Conservation (phyloP, 2,329 filamentous ascomycete species). For the Fusarium coicis region DNA sequence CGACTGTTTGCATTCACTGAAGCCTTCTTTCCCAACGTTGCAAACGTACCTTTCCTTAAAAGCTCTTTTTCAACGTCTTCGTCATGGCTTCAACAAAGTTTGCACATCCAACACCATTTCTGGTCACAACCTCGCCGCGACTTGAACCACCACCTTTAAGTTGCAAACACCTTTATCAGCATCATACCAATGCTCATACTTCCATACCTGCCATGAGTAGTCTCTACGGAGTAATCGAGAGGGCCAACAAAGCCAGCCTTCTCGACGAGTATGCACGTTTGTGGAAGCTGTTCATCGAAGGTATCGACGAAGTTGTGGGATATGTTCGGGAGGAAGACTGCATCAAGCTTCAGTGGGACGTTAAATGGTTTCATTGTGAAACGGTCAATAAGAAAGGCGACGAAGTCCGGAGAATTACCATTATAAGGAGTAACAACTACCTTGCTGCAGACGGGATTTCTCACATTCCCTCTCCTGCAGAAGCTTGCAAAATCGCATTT, state of each 20-base stretch:
- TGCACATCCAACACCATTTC: conserved; percentile 21
- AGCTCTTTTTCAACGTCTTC: neutral
- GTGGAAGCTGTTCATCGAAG: conserved; percentile 34
- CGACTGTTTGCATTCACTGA: conserved; percentile 2
- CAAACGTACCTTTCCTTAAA: neutral
- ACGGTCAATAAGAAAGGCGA: neutral
- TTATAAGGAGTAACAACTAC: neutral
- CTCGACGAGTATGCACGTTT: neutral
- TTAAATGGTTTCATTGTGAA: conserved; percentile 14
- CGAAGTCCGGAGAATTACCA: conserved; percentile 15
- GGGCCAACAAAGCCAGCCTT: conserved; percentile 35
- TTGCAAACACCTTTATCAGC: conserved; percentile 5
- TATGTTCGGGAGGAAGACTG: conserved; percentile 25
- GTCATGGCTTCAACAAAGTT: conserved; percentile 29
- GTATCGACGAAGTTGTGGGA: conserved; percentile 34
- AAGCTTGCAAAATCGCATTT: conserved; percentile 1
- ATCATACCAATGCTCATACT: neutral
- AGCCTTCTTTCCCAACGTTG: neutral
- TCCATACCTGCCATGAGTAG: conserved; percentile 9
- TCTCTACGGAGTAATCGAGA: conserved; percentile 31
- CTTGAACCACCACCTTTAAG: conserved; percentile 5
- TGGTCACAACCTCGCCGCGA: conserved; percentile 10
- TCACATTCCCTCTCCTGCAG: conserved; percentile 17
- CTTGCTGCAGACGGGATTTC: neutral
- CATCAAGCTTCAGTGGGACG: conserved; percentile 29